These are phyloP conservation scores for Penicillium sp. DNA, from an alignment of 2,329 filamentous ascomycete species.

Conservation along the genomic window DNA sequence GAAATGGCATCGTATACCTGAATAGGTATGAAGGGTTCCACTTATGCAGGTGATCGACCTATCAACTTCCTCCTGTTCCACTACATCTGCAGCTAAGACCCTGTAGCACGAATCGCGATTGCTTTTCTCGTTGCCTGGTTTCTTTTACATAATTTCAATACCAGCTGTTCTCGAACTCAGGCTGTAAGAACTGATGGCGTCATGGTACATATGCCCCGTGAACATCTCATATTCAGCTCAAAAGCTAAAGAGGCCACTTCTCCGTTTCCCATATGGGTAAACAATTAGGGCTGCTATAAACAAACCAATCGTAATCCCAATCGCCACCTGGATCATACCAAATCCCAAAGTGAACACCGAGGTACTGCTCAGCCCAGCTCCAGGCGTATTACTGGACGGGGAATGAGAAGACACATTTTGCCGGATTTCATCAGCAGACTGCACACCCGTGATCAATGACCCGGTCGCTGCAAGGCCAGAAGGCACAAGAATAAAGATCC, in stretches of 20 bases:
- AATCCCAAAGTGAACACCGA: conserved; percentile 38
- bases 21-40: not conserved
- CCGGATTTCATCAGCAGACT: conserved; percentile 55
- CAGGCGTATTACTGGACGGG: conserved; percentile 9
- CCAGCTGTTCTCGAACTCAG: not conserved
- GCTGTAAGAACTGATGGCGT: too few relatives aligned
- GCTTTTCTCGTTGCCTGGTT: not conserved
- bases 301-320: conserved; percentile 44
- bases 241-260: conserved; percentile 45
- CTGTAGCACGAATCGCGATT: not conserved
- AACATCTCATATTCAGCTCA: not conserved
- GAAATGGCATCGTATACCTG: not conserved
- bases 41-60: not conserved
- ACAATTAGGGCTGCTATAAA: conserved; percentile 44
- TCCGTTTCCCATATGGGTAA: conserved; percentile 43
- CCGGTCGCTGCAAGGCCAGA: conserved; percentile 59
- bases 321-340: conserved; percentile 44
- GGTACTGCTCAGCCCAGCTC: conserved; percentile 17
- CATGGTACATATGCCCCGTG: too few relatives aligned
- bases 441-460: conserved; percentile 56
- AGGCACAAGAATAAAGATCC: conserved; percentile 71
- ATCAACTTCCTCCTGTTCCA: not conserved
- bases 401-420: conserved; percentile 21
- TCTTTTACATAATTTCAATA: not conserved
- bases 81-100: not conserved